phyloP scores from a whole-genome alignment of 2,329 filamentous ascomycete species.

The Cladosporium sp. region DNA sequence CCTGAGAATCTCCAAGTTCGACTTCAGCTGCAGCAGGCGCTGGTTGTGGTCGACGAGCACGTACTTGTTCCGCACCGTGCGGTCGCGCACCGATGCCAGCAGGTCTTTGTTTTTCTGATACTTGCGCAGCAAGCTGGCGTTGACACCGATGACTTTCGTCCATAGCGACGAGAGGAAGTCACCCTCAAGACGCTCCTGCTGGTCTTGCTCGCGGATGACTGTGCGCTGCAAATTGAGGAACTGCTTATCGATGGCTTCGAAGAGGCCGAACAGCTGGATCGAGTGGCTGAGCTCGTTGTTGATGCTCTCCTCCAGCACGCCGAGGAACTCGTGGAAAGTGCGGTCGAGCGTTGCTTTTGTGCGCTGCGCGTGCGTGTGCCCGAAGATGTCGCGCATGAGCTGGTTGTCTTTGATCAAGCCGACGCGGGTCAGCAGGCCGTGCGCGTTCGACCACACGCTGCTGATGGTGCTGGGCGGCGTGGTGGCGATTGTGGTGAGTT shows the following conservation, averaged over 20 bases:
- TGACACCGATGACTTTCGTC: constrained; percentile 79
- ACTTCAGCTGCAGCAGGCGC: constrained; percentile 78
- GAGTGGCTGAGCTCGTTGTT: constrained; percentile 79
- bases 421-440: constrained; percentile 69
- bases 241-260: constrained; percentile 86
- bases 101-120: constrained; percentile 88
- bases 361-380: constrained; percentile 76
- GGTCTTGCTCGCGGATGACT: constrained; percentile 79
- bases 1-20: constrained; percentile 81
- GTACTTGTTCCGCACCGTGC: constrained; percentile 84
- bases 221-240: constrained; percentile 85
- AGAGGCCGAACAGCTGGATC: constrained; percentile 80
- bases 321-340: constrained; percentile 84
- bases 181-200: constrained; percentile 76
- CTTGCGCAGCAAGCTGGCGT: constrained; percentile 75
- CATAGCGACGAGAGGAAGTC: constrained; percentile 83
- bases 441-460: constrained; percentile 80
- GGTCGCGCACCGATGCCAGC: constrained; percentile 74
- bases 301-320: constrained; percentile 86
- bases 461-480: constrained; percentile 65
- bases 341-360: constrained; percentile 79
- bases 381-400: constrained; percentile 73
- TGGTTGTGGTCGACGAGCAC: constrained; percentile 85
- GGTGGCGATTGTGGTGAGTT: constrained; percentile 70
- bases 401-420: constrained; percentile 42